phyloP scores from a whole-genome alignment of 2,329 filamentous ascomycete genomes.

The Talaromyces sp. region DNA sequence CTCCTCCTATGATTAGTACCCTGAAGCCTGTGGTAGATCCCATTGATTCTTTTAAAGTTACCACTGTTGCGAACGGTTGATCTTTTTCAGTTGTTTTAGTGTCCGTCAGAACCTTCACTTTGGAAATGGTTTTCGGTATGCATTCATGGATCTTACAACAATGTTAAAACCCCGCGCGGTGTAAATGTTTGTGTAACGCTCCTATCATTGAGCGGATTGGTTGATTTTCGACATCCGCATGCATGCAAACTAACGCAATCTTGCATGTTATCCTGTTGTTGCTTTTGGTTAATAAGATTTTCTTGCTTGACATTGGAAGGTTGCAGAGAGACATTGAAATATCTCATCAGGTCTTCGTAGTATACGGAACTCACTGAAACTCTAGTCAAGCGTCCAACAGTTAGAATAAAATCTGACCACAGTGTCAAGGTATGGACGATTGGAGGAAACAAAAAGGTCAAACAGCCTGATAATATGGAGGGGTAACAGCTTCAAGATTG shows the following conservation, averaged over 20 bases:
- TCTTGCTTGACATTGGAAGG: background rate
- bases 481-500: background rate
- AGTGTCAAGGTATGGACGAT: background rate
- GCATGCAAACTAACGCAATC: background rate
- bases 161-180: background rate
- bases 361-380: background rate
- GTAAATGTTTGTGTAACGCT: background rate
- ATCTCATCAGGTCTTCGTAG: background rate
- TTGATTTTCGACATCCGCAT: background rate
- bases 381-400: background rate
- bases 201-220: too few relatives aligned
- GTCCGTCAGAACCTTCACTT: background rate
- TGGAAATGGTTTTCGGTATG: background rate
- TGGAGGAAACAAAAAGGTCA: background rate
- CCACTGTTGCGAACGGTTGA: background rate
- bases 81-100: too few relatives aligned
- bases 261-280: background rate
- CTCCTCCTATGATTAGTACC: constrained; percentile 4
- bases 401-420: background rate
- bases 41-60: background rate
- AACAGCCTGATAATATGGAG: background rate
- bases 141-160: background rate
- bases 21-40: background rate
- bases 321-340: background rate
- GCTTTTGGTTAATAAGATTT: background rate